A percentile compares a stretch with the other conserved stretches of the same genome.
Conservation (phyloP, 345 rosid genomes). For the Citrus mangshanensis region DNA sequence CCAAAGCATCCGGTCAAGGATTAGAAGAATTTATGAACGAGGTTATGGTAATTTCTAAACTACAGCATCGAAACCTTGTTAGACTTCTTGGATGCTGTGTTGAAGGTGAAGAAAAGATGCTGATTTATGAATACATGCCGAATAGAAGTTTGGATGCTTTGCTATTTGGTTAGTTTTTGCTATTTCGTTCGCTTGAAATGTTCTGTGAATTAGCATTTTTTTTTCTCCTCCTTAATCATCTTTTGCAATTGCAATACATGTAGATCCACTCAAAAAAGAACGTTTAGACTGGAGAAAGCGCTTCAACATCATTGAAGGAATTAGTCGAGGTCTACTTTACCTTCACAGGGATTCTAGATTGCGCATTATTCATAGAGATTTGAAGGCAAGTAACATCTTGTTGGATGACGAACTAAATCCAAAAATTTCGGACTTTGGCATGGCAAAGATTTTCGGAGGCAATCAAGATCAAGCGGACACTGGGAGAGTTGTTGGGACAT, state of each 20-base stretch:
- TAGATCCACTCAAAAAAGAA: constrained; percentile 10
- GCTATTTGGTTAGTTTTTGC: constrained; percentile 33
- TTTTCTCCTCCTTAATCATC: neutral
- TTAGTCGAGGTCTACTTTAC: neutral
- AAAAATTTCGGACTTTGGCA: constrained; percentile 9
- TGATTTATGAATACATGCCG: constrained; percentile 36
- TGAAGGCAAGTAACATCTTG: constrained; percentile 34
- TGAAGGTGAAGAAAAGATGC: constrained; percentile 31
- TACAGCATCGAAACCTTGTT: constrained; percentile 40
- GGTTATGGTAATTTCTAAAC: constrained; percentile 31
- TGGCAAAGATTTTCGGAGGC: neutral
- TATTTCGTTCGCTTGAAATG: neutral
- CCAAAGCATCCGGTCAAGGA: constrained; percentile 60
- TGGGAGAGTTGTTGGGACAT: constrained; percentile 27
- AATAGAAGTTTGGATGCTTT: constrained; percentile 34
- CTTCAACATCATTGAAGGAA: neutral
- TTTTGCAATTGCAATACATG: neutral
- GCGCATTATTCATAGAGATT: constrained; percentile 28
- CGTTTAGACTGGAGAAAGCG: neutral
- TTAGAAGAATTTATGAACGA: constrained; percentile 52
- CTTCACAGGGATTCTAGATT: neutral
- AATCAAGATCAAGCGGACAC: constrained; percentile 26
- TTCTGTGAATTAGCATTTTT: neutral
- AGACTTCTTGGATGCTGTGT: constrained; percentile 31
- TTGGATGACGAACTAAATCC: constrained; percentile 21